Conservation (phyloP, 2,329 filamentous ascomycete genomes). For the Pseudogymnoascus sp. region DNA sequence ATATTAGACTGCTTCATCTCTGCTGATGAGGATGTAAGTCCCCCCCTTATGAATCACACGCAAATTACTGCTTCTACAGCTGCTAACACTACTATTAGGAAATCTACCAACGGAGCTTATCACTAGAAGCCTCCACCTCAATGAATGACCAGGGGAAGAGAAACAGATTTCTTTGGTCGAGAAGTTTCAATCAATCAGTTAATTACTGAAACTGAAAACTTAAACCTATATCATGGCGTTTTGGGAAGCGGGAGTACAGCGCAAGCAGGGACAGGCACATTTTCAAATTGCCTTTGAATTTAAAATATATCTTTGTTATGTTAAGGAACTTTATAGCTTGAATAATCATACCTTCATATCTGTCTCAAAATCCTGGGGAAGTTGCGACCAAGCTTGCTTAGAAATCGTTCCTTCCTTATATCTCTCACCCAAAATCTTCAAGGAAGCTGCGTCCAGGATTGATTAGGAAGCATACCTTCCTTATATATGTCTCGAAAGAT, state of each 20-base stretch:
- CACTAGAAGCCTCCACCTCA: slow-evolving; percentile 46
- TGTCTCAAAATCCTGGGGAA: too few relatives aligned
- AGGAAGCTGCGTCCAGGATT: too few relatives aligned
- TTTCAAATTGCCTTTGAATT: neutral
- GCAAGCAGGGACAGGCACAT: neutral
- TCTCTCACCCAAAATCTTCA: too few relatives aligned
- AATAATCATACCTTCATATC: too few relatives aligned
- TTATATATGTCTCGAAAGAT: too few relatives aligned
- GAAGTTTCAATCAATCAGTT: slow-evolving; percentile 13
- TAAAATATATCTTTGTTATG: neutral
- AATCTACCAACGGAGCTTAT: slow-evolving; percentile 54
- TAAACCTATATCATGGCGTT: neutral
- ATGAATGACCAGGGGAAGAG: slow-evolving; percentile 47
- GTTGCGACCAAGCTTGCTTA: too few relatives aligned
- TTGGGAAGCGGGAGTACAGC: neutral
- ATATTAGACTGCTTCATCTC: slow-evolving; percentile 75
- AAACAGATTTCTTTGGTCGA: slow-evolving; percentile 55
- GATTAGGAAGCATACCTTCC: too few relatives aligned
- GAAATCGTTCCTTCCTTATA: too few relatives aligned
- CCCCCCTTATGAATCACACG: neutral
- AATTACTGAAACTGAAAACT: neutral
- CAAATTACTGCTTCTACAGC: neutral
- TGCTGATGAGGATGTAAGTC: slow-evolving; percentile 77
- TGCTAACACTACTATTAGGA: slow-evolving; percentile 38
- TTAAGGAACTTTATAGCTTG: neutral